A percentile compares a stretch with the other conserved stretches of the same genome.
Conservation (phyloP, 2,329 filamentous ascomycete genomes). For the Talaromyces albobiverticillius region DNA sequence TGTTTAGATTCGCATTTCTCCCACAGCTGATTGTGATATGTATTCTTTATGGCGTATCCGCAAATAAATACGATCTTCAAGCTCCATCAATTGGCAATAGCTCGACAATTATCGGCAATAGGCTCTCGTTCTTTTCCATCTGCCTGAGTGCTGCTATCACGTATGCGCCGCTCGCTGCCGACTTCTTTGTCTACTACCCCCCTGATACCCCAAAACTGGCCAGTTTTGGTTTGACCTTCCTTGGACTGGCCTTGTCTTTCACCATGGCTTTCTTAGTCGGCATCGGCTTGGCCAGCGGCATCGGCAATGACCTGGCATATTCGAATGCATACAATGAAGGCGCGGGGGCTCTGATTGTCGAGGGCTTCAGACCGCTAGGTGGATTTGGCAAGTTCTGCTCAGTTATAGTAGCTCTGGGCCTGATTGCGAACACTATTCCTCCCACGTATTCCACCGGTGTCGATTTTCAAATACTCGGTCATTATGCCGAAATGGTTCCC, state of each 20-base stretch:
- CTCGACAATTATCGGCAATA: slow-evolving; percentile 51
- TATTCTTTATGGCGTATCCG: slow-evolving; percentile 61
- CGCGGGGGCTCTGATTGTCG: slow-evolving; percentile 63
- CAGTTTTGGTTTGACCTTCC: slow-evolving; percentile 57
- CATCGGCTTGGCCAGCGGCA: slow-evolving; percentile 60
- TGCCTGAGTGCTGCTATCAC: slow-evolving; percentile 64
- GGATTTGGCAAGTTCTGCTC: slow-evolving; percentile 66
- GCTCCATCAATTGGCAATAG: slow-evolving; percentile 51
- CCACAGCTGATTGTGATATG: slow-evolving; percentile 61
- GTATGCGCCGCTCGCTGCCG: slow-evolving; percentile 61
- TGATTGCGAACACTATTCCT: slow-evolving; percentile 65
- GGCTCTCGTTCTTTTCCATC: slow-evolving; percentile 67
- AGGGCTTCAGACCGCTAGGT: slow-evolving; percentile 58
- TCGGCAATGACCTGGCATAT: slow-evolving; percentile 53
- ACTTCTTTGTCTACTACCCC: slow-evolving; percentile 67
- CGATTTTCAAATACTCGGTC: slow-evolving; percentile 65
- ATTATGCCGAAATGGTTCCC: slow-evolving; percentile 57
- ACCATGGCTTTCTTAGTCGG: slow-evolving; percentile 61
- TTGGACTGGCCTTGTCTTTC: slow-evolving; percentile 58
- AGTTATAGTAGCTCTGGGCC: slow-evolving; percentile 61
- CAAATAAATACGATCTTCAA: slow-evolving; percentile 56
- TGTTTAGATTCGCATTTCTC: slow-evolving; percentile 57
- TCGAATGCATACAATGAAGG: slow-evolving; percentile 55
- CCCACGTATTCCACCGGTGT: slow-evolving; percentile 64
- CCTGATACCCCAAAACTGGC: slow-evolving; percentile 50